These are phyloP conservation scores for Diaporthe citri DNA, from an alignment of 2,329 filamentous ascomycete genomes.

Conservation along the genomic window DNA sequence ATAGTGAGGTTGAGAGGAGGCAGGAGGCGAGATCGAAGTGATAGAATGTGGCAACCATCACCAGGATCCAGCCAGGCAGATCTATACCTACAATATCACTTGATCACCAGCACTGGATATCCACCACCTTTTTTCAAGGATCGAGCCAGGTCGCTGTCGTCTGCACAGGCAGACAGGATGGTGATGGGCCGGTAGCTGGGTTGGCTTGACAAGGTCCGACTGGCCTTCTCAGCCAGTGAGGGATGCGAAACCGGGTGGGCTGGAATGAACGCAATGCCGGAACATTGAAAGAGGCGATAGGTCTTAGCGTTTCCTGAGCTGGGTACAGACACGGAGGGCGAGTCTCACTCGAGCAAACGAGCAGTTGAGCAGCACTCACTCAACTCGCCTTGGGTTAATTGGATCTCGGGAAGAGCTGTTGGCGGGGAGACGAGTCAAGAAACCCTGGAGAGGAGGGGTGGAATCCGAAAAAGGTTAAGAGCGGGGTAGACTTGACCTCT, in stretches of 20 bases:
- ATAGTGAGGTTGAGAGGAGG: background rate
- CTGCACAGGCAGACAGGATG: background rate
- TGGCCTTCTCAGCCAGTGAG: background rate
- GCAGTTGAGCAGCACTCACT: background rate
- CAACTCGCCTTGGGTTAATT: background rate
- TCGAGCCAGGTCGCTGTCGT: background rate
- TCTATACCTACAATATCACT: background rate
- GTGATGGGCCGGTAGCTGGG: background rate
- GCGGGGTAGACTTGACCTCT: constrained; percentile 7
- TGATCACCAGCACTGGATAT: background rate
- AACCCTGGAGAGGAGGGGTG: background rate
- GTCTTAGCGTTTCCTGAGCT: background rate
- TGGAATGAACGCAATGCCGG: background rate
- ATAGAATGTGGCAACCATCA: background rate
- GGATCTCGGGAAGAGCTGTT: constrained; percentile 8
- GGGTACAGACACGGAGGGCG: background rate
- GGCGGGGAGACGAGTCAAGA: constrained; percentile 26
- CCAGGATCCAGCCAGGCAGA: background rate
- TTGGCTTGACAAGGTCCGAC: background rate
- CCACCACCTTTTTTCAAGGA: background rate
- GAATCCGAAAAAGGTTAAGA: background rate
- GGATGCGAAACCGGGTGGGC: background rate
- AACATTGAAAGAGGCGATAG: background rate
- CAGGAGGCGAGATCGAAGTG: background rate
- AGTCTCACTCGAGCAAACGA: background rate